Evolutionary conservation across 2,329 filamentous ascomycete species (phyloP), one percentile per base, ranked within the genome.

Genomic region (Colletotrichum godetiae): DNA sequence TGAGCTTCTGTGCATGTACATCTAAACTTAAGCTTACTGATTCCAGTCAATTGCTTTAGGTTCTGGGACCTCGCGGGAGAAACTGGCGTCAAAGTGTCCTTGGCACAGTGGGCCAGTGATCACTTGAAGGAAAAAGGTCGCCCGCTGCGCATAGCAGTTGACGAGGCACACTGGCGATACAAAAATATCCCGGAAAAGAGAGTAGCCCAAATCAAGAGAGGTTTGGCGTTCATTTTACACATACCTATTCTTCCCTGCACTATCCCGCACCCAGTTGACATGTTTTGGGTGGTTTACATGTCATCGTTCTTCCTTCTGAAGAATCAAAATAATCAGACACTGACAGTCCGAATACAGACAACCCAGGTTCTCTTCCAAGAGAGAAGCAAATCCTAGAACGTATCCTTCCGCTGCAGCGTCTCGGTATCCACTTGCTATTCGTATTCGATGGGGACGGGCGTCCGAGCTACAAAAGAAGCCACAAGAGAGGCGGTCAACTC

Each of bases 361-460:
- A 27, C 27, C 27, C 27, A 27, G 27, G 27, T 27, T 27, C 27
- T 27, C 27, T 27, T 27, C 27, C 27, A 27, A 27, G 27, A 27
- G 27, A 27, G 27, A 27, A 27, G 27, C 27, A 27, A 27, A 27
- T 4, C 27, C 27, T 27, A 2, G 15, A 64, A 2, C 64, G 65
- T 6, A 53, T 33, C 11, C 27, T 31, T 11, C 82, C 84, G 5
- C 82, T 89, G 1, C 81, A 88, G 31, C 82, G 83, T 24, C 81
- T 87, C 10, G 84, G 88, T 19, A 86, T 91, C 7, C 83, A 88
- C 53, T 81, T 87, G 1, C 75, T 90, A 7, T 89, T 90, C 69
- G 85, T 91, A 3, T 89, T 88, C 73, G 89, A 90, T 69, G 88
- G 88, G 0, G 78, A 81, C 11, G 81, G 86, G 11, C 82, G 84